These are phyloP conservation scores for Yarrowia sp. DNA, from an alignment of 805 yeast genomes.

Conservation along the genomic window DNA sequence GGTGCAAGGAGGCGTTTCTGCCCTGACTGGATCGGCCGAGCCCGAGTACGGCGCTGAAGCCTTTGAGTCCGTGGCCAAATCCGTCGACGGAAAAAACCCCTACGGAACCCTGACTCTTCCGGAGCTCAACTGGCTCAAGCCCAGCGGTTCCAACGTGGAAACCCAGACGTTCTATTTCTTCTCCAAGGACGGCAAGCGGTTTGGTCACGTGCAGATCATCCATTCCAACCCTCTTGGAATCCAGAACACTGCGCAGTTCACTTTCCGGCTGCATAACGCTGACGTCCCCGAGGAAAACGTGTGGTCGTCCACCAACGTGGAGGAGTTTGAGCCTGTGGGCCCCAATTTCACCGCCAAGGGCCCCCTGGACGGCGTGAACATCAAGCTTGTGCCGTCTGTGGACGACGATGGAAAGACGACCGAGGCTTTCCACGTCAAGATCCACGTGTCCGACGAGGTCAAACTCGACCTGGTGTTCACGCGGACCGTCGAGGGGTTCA, in stretches of 20 bases:
- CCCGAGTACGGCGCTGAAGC: slow-evolving; percentile 96
- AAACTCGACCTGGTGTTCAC: slow-evolving; percentile 71
- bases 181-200: slow-evolving; percentile 64
- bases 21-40: slow-evolving; percentile 95
- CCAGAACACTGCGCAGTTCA: slow-evolving; percentile 85
- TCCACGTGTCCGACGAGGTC: slow-evolving; percentile 72
- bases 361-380: slow-evolving; percentile 56
- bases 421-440: slow-evolving; percentile 51
- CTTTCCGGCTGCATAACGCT: slow-evolving; percentile 77
- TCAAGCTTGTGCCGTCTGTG: slow-evolving; percentile 65
- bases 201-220: slow-evolving; percentile 92
- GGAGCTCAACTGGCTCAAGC: slow-evolving; percentile 79
- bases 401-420: slow-evolving; percentile 57
- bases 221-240: slow-evolving; percentile 91
- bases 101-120: slow-evolving; percentile 64
- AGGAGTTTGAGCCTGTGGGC: slow-evolving; percentile 75
- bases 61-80: slow-evolving; percentile 78
- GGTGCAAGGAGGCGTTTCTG: slow-evolving; percentile 67
- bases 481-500: slow-evolving; percentile 76
- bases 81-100: slow-evolving; percentile 63
- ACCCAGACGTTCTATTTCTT: slow-evolving; percentile 91
- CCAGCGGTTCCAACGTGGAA: slow-evolving; percentile 88
- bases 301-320: slow-evolving; percentile 93
- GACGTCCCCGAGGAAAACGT: slow-evolving; percentile 59
- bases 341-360: slow-evolving; percentile 77